phyloP scores from a whole-genome alignment of 257 asterid genomes.

The Schizonepeta tenuifolia region DNA sequence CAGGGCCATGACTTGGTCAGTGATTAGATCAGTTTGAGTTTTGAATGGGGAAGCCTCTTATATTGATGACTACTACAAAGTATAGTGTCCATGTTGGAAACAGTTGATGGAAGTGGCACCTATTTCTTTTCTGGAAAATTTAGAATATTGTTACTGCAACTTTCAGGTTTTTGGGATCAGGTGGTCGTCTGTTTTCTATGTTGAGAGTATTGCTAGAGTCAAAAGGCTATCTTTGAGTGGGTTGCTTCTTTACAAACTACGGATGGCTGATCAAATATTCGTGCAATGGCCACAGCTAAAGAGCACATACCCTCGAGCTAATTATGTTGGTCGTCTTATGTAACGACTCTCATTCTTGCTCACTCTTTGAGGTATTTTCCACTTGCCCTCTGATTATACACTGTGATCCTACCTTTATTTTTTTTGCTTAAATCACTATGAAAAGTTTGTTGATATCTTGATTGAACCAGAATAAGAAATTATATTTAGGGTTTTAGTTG shows the following conservation, averaged over 20 bases:
- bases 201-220: conserved; percentile 97
- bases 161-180: conserved; percentile 75
- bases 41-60: not conserved
- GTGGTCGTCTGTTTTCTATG: conserved; percentile 88
- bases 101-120: not conserved
- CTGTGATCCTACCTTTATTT: not conserved
- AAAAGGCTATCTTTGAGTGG: conserved; percentile 86
- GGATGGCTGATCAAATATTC: conserved; percentile 82
- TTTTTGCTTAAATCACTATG: no score
- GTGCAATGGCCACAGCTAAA: conserved; percentile 95
- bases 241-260: conserved; percentile 74
- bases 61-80: not conserved
- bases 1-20: conserved; percentile 25
- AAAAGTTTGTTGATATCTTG: not conserved
- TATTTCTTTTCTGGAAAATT: conserved; percentile 15
- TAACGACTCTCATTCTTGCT: conserved; percentile 33
- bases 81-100: not conserved
- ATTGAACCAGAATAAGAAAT: not conserved
- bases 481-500: not conserved
- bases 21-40: conserved; percentile 6
- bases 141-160: conserved; percentile 10
- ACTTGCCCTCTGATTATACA: not conserved
- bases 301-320: conserved; percentile 76
- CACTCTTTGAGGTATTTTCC: conserved; percentile 30
- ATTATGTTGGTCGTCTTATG: conserved; percentile 87